Evolutionary conservation across 805 yeast genomes (phyloP), one percentile per base, ranked within the genome.

Genomic region (Wickerhamomyces tratensis): DNA sequence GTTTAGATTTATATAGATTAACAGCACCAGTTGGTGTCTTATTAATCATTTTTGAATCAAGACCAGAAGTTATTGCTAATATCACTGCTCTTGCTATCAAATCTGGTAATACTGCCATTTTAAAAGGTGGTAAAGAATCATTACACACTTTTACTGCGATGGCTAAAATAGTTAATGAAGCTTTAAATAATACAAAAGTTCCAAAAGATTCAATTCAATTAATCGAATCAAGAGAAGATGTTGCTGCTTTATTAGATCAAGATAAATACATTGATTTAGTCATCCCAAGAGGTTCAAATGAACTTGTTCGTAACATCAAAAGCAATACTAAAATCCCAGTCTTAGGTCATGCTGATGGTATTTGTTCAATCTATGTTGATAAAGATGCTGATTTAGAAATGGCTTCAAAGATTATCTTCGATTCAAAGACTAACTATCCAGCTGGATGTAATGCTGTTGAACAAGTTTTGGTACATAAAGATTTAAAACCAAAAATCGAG

Each of bases 391-490:
- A 88, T 54, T 47, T 85, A 11, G 74, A 62, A 12, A 88, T 86
- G 76, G 95, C 97, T 0, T 69, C 74, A 33, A 76, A 77, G 43
- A 77, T 93, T 30, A 70, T 79, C 6, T 75, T 86, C 27, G 99
- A 93, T 62, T 75, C 96, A 5, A 93, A 93, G 64, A 87, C 96
- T 0, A 89, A 88, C 62, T 93, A 93, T 59, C 97, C 98, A 39
- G 98, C 98, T 11, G 99, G 96, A n/a, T 93, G 99, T 63, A 93
- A 93, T 60, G 97, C 98, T 7, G 91, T 77, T 43, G 99, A 93
- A 62, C 86, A 93, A 33, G 63, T 93, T 30, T 71, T 93, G 43
- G 63, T 94, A 39, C 74, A 82, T 61, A 64, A 69, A 40, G 57
- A 51, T 45, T 59, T 59, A 50, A 67, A 57, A 41, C 64, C 46